Evolutionary conservation across 179 eudicot genomes (phyloP), one percentile per base, ranked within the genome.

Genomic region (Camellia oleifera): DNA sequence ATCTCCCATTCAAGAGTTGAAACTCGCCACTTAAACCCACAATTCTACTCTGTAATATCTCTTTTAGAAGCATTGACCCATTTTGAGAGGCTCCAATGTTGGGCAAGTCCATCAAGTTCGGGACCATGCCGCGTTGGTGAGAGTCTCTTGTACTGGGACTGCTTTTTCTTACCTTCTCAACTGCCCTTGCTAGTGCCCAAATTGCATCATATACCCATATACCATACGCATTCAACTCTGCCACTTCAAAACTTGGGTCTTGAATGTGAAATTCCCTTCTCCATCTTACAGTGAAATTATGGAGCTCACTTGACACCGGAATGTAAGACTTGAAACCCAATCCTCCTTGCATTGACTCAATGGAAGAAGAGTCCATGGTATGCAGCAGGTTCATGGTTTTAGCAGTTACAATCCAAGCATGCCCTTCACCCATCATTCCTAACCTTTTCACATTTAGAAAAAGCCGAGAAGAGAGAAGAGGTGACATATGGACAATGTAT

Each of bases 351-450:
- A 87, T 79, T n/a, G 86, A 77, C 46, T 74, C 76, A 42, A 85
- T 45, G 15, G 60, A 72, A 13, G 68, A 5, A 6, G 20, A 63
- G 54, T 83, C 83, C 26, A 81, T 71, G 7, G 78, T 40, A 5
- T 64, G 77, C n/a, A 87, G 69, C 2, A 76, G 7, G 40, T 83
- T 76, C 40, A 52, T 65, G 3, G 82, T 81, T 44, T 64, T 77
- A 57, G 69, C 83, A 2, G 86, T 85, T 76, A 85, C 15, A 62
- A 87, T 83, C 90, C 90, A 87, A 63, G 53, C 90, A 71, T 82
- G 83, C 11, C 68, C 90, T 69, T 83, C 66, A 4, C 76, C 65
- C 79, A 87, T 84, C 89, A 87, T 83, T 57, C 86, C 83, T 12
- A 48, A 20, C 13, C 66, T 58, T 20, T 73, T 80, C 4, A 84